A percentile compares a stretch with the other conserved stretches of the same genome.
These are phyloP conservation scores for Thozetella sp. DNA, from an alignment of 495 filamentous ascomycete genomes.

Conservation along the genomic window DNA sequence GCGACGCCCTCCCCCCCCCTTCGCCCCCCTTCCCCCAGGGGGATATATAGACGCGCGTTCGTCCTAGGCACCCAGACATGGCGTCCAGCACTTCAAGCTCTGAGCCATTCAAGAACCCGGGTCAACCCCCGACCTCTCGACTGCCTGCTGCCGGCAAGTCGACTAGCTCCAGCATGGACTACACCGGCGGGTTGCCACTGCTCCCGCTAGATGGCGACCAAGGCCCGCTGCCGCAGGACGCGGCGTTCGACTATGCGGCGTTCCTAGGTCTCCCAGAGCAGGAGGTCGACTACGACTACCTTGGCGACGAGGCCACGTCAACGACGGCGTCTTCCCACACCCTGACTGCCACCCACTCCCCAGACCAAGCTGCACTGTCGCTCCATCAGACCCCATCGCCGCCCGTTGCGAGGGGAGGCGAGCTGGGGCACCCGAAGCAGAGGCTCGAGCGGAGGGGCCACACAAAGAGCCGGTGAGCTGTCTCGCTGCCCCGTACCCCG, in stretches of 20 bases:
- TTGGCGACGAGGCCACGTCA: conserved; percentile 24
- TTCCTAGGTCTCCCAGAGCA: conserved; percentile 21
- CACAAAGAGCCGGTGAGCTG: conserved; percentile 55
- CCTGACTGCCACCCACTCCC: background rate
- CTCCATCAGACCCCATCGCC: background rate
- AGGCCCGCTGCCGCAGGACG: background rate
- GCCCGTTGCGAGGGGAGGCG: background rate
- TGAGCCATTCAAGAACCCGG: background rate
- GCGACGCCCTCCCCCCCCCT: background rate
- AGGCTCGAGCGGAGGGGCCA: conserved; percentile 50
- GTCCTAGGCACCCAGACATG: background rate
- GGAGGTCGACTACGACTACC: conserved; percentile 30
- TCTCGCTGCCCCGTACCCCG: background rate
- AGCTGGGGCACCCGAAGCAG: conserved; percentile 13
- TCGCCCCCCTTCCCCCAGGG: background rate
- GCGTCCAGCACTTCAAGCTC: background rate
- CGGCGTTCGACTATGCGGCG: conserved; percentile 28
- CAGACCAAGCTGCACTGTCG: background rate
- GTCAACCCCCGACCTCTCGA: background rate
- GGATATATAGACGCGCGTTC: background rate
- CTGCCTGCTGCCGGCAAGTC: background rate
- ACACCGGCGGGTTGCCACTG: conserved; percentile 20
- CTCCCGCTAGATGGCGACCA: conserved; percentile 14
- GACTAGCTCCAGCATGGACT: conserved; percentile 11
- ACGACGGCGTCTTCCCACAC: conserved; percentile 13